These are phyloP conservation scores for Stentor roeselii DNA, from an alignment of 73 alveolate genomes.

Conservation along the genomic window DNA sequence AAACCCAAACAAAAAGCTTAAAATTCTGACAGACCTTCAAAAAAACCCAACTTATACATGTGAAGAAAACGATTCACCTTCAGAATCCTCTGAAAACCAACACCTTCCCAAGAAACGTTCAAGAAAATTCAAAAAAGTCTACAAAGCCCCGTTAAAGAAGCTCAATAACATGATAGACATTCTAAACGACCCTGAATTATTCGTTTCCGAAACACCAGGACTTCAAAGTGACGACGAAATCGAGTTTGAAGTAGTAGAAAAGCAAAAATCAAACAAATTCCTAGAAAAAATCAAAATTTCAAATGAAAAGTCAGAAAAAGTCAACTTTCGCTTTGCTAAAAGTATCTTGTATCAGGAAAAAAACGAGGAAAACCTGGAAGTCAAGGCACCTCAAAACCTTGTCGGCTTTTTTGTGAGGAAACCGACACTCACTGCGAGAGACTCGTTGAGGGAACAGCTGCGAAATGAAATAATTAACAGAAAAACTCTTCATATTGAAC, in stretches of 20 bases:
- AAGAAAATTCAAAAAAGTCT: not conserved
- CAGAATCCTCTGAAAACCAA: too few relatives aligned
- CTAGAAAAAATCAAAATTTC: not conserved
- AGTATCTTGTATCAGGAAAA: not conserved
- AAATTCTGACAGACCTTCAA: too few relatives aligned
- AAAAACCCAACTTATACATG: too few relatives aligned
- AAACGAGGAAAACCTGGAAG: not conserved
- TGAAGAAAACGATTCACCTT: too few relatives aligned
- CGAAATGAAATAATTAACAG: not conserved
- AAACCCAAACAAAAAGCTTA: too few relatives aligned
- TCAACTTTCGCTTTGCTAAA: not conserved
- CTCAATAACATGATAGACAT: not conserved
- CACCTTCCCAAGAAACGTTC: not conserved
- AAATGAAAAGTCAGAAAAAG: not conserved
- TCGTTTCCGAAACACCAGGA: not conserved
- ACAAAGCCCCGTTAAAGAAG: not conserved
- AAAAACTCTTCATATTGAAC: conserved; percentile 8
- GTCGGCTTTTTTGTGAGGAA: not conserved
- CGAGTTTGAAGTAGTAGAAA: not conserved
- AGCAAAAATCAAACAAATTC: too few relatives aligned
- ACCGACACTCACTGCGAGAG: not conserved
- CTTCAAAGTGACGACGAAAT: not conserved
- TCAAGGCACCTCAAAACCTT: not conserved
- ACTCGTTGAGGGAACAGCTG: not conserved
- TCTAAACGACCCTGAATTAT: not conserved